Base-by-base conservation (phyloP, 495 filamentous ascomycete genomes). In the Xanthoparmelia taractica region DNA sequence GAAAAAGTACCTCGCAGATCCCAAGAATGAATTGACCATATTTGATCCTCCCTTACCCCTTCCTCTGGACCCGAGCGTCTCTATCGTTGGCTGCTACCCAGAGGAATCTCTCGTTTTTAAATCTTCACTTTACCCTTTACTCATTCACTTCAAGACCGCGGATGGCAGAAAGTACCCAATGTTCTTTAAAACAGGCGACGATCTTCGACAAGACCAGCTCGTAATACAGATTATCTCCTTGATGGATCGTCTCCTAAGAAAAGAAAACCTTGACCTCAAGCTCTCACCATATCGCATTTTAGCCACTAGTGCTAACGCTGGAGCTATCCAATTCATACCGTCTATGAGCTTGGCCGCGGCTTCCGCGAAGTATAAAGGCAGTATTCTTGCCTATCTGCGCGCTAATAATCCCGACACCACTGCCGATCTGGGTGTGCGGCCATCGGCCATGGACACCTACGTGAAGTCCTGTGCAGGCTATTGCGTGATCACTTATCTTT, bases 211-310 rank as follows among this genome's bases (percentile, higher is more conserved):
- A 74, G 94, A 99, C 69, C 94, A 99, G 73, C 84, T 99, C 0
- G 92, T 97, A 55, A 95, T 99, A 65, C 94, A 99, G 66, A 97
- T 97, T 68, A 96, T 99, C 73, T 95, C 88, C 2, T 81, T 99
- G 56, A 99, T 99, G 94, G 94, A 99, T 69, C 88, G 92, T 34
- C 86, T 99, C 20, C 83, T 99, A 17, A 89, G 87, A 56, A 97
- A 97, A 68, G 94, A 97, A 71, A 99, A 99, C 68, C 84, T 99
- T 5, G 94, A 99, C 73, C 82, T 99, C 29, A 96, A 95, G 71
- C 80, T 99, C 2, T 89, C 92, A 0, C 94, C 94, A 8, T 99
- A 97, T 77, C 90, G 92, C 61, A 96, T 97, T 65, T 85, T 99
- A 13, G 95, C 94, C 8, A 97, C 95, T 8, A 88, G 87, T 65